A percentile compares a stretch with the other conserved stretches of the same genome.
Conservation (phyloP, 148 eudicot species). For the Rhododendron griersonianum region DNA sequence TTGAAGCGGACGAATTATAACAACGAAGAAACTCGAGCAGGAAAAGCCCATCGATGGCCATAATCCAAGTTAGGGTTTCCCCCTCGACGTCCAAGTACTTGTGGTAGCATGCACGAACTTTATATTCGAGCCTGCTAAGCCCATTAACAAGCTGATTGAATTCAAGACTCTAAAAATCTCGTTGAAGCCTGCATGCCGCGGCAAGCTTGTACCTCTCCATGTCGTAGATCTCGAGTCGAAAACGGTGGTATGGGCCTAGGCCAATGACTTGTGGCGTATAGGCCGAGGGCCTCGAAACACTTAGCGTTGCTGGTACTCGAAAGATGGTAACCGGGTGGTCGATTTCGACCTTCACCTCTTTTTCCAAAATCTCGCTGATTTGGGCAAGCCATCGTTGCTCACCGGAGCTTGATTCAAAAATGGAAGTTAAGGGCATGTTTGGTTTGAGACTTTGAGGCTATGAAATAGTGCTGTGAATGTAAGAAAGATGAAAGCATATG, state of each 20-base stretch:
- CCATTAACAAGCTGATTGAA: neutral
- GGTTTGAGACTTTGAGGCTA: neutral
- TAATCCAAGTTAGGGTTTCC: conserved; percentile 42
- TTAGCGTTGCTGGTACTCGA: conserved; percentile 16
- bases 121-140: conserved; percentile 15
- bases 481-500: neutral
- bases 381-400: conserved; percentile 31
- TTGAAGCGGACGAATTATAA: neutral
- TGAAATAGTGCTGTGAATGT: neutral
- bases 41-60: conserved; percentile 60
- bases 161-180: conserved; percentile 3
- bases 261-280: conserved; percentile 28
- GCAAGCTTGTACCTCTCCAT: conserved; percentile 33
- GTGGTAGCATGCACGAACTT: conserved; percentile 51
- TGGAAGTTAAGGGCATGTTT: neutral
- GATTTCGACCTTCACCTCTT: conserved; percentile 14
- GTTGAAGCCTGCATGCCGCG: conserved; percentile 29
- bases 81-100: conserved; percentile 6
- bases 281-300: conserved; percentile 19
- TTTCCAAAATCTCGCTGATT: conserved; percentile 15
- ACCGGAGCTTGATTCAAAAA: conserved; percentile 5
- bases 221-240: conserved; percentile 24
- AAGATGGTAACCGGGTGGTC: conserved; percentile 16
- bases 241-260: conserved; percentile 48
- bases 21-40: conserved; percentile 36